phyloP scores from a whole-genome alignment of 2,329 filamentous ascomycete genomes.

The Fusarium mangiferae region DNA sequence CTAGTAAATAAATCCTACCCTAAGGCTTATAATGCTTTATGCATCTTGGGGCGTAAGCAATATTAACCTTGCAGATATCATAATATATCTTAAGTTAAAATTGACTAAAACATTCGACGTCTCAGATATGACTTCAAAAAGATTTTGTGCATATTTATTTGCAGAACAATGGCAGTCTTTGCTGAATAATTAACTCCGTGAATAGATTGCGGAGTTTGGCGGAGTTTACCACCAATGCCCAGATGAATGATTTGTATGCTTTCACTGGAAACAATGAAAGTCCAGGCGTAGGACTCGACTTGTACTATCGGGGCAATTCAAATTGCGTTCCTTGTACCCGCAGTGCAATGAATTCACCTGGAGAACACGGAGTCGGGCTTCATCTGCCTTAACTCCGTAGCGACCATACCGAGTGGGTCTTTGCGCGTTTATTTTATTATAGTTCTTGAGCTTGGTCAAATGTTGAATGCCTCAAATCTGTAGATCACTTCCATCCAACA shows the following conservation, averaged over 20 bases:
- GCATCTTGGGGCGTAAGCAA: background rate
- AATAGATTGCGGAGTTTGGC: background rate
- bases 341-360: background rate
- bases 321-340: background rate
- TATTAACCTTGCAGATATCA: accelerated
- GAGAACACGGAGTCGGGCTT: background rate
- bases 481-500: background rate
- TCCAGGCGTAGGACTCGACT: background rate
- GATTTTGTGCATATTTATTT: accelerated
- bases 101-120: accelerated
- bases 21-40: background rate
- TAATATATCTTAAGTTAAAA: background rate
- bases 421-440: background rate
- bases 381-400: background rate
- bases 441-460: background rate
- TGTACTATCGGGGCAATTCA: background rate
- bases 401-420: background rate
- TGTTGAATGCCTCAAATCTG: background rate
- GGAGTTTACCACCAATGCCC: background rate
- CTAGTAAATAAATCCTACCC: background rate
- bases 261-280: accelerated
- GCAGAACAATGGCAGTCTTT: accelerated
- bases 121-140: accelerated
- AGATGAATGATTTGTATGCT: accelerated
- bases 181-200: background rate